Base-by-base conservation (phyloP, 441 rosid species). In the Eruca vesicaria region DNA sequence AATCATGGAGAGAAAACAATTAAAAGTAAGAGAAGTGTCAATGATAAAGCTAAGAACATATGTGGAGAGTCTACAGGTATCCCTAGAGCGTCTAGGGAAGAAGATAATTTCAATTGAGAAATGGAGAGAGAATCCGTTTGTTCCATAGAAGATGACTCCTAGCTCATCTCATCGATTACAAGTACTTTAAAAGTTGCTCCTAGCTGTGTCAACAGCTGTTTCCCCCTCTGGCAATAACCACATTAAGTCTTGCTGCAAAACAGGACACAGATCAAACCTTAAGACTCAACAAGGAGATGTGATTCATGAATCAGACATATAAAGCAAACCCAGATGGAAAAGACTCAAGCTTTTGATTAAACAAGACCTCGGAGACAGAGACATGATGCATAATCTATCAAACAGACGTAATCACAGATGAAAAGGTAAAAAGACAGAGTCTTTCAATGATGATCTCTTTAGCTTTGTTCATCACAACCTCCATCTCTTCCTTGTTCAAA, bases 181-280 rank as follows among this genome's bases (percentile, higher is more conserved):
- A 88, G 61, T 64, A 78, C 82, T 71, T 89, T 84, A 81, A 73
- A 88, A 57, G 23, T 71, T 43, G 95, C 90, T 74, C 92, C 91
- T 6, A 88, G 81, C 77, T n/a, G n/a, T n/a, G n/a, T n/a, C n/a
- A n/a, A n/a, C n/a, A n/a, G n/a, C n/a, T n/a, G n/a, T n/a, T n/a
- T 92, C 75, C 88, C 95, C 79, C 83, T 90, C 59, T 72, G 80
- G 78, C 94, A 88, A 79, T 84, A 90, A 19, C 91, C 89, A 59
- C 97, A 91, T 65, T 89, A 87, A 6, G 94, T 89, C 87, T 94
- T 92, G 23, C 76, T 76, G 77, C 52, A 61, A 69, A 55, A 18
- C 2, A 31, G n/a, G 5, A 50, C 9, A 66, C 26, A 2, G 36
- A 59, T 65, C 63, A 59, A 2, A 77, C 3, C 29, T 38, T 38